Conservation (phyloP, 495 filamentous ascomycete genomes). For the Penicillium alfredii region DNA sequence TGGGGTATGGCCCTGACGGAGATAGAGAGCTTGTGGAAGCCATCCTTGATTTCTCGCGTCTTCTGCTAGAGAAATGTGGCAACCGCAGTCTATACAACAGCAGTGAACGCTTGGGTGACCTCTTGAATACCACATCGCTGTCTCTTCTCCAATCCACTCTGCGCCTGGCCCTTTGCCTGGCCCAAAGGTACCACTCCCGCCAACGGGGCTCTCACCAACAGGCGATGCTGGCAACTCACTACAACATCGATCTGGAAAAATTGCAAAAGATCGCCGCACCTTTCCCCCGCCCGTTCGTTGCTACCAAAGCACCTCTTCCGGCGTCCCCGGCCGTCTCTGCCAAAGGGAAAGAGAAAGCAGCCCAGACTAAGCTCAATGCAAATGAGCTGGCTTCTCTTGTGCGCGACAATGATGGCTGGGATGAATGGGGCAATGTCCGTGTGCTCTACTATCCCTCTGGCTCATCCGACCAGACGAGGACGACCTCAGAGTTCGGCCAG, state of each 20-base stretch:
- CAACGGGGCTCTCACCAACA: conserved; percentile 66
- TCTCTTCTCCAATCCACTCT: conserved; percentile 69
- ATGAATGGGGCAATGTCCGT: conserved; percentile 63
- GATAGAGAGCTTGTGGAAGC: conserved; percentile 73
- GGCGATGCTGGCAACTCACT: conserved; percentile 74
- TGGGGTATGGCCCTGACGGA: conserved; percentile 64
- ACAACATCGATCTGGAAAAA: conserved; percentile 88
- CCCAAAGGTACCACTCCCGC: conserved; percentile 85
- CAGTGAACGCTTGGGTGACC: conserved; percentile 76
- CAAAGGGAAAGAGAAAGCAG: conserved; percentile 71
- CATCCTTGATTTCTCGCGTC: conserved; percentile 74
- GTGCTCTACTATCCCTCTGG: conserved; percentile 57
- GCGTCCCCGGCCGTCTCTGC: conserved; percentile 43
- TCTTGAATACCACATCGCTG: conserved; percentile 81
- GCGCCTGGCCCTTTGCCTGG: conserved; percentile 71
- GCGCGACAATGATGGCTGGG: conserved; percentile 50
- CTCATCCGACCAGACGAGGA: conserved; percentile 25
- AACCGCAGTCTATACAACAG: conserved; percentile 95
- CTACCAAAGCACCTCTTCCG: conserved; percentile 31
- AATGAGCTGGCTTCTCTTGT: conserved; percentile 72
- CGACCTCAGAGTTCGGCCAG: conserved; percentile 23
- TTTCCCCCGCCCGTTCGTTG: conserved; percentile 62
- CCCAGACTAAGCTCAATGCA: conserved; percentile 49
- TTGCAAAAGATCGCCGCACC: conserved; percentile 76
- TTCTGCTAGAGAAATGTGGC: conserved; percentile 89